Evolutionary conservation across 495 filamentous ascomycete genomes (phyloP).

Genomic region (Hypomontagnella submonticulosa): DNA sequence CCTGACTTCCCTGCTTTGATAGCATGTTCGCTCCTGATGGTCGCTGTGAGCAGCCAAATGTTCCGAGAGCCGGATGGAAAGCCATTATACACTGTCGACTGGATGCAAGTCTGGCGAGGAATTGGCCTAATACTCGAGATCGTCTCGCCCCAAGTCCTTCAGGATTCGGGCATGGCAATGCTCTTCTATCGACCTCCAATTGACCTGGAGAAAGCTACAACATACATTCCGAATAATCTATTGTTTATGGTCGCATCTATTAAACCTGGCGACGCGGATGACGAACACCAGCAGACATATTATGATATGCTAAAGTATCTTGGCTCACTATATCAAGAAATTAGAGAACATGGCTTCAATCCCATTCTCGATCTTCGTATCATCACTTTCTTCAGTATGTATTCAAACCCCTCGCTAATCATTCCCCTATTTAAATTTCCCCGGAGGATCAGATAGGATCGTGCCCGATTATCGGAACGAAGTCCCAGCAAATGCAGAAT

Average conservation of each 20-base stretch:
- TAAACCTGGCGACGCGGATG: slow-evolving; percentile 46
- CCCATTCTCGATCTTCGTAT: slow-evolving; percentile 53
- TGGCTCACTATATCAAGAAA: slow-evolving; percentile 57
- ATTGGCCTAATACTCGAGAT: slow-evolving; percentile 56
- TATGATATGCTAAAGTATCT: slow-evolving; percentile 53
- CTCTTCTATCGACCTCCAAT: slow-evolving; percentile 55
- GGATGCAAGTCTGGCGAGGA: slow-evolving; percentile 60
- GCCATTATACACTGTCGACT: slow-evolving; percentile 56
- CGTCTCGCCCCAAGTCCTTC: slow-evolving; percentile 31
- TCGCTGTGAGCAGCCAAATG: slow-evolving; percentile 53
- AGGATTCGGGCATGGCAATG: slow-evolving; percentile 48
- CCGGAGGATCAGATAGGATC: too few species aligned
- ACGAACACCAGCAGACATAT: slow-evolving; percentile 45
- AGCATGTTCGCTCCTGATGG: slow-evolving; percentile 55
- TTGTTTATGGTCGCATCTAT: slow-evolving; percentile 58
- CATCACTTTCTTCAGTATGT: slow-evolving; percentile 52
- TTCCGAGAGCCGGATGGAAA: slow-evolving; percentile 54
- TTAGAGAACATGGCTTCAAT: slow-evolving; percentile 50
- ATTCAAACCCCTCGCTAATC: background rate
- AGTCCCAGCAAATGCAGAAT: background rate
- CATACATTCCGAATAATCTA: slow-evolving; percentile 53
- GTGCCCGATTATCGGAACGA: background rate
- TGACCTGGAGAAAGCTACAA: slow-evolving; percentile 49
- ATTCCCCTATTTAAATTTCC: background rate
- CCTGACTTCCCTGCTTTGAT: slow-evolving; percentile 55